Conservation (phyloP, 176 grass and related monocot species). For the Echinochloa phyllopogon region DNA sequence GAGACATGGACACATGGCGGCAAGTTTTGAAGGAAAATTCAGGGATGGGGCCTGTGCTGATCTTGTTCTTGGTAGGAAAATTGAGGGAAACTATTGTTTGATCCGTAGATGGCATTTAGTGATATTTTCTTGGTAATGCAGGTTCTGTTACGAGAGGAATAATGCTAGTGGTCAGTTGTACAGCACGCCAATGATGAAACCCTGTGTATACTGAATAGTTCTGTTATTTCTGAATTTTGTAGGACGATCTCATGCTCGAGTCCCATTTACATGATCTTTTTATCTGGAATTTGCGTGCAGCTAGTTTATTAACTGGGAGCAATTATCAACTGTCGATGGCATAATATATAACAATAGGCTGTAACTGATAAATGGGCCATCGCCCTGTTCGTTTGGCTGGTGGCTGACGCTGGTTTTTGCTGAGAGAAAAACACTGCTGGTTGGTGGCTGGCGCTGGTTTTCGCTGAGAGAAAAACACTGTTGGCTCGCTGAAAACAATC, state of each 20-base stretch:
- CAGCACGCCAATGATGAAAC: conserved; percentile 38
- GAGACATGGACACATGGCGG: neutral
- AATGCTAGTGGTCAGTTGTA: conserved; percentile 51
- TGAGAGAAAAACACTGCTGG: no score
- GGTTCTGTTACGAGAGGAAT: conserved; percentile 38
- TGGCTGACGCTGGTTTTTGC: no score
- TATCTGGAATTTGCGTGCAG: neutral
- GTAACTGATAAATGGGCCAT: no score
- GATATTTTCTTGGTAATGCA: conserved; percentile 34
- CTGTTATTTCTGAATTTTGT: conserved; percentile 20
- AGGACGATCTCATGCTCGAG: neutral
- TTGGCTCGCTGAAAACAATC: no score
- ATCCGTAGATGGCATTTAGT: conserved; percentile 39
- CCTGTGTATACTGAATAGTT: conserved; percentile 28
- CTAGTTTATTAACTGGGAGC: neutral
- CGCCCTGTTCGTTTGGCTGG: no score
- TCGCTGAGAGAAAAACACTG: no score
- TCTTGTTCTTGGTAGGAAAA: conserved; percentile 24
- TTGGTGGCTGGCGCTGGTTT: no score
- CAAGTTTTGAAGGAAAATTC: conserved; percentile 14
- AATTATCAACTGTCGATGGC: no score
- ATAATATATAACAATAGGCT: no score
- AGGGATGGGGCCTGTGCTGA: neutral
- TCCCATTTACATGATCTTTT: neutral
- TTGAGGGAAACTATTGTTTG: neutral